Percentiles rank a stretch among this genome's conserved stretches.
phyloP scores from a whole-genome alignment of 176 grass and related monocot species.

The Puccinellia tenuiflora region DNA sequence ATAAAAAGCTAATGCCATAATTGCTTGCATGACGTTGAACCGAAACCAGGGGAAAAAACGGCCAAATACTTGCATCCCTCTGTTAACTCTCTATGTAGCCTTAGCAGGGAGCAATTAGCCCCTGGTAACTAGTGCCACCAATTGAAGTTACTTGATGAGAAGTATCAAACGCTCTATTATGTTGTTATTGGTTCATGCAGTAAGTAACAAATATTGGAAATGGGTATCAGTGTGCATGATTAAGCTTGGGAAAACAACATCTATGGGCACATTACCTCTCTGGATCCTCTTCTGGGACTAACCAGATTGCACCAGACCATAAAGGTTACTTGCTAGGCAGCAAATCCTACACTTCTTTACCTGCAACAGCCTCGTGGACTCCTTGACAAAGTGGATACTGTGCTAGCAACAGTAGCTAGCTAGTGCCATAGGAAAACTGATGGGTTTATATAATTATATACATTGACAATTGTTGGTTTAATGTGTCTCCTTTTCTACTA shows the following conservation, averaged over 20 bases:
- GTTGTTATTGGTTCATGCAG: not conserved
- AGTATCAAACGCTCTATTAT: not conserved
- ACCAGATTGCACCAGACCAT: not conserved
- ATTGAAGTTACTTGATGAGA: not conserved
- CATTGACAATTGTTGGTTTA: not conserved
- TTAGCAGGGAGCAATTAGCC: not conserved
- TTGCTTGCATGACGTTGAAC: not conserved
- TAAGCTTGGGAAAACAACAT: not conserved
- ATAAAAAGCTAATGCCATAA: not conserved
- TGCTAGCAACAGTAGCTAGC: not conserved
- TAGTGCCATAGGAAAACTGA: not conserved
- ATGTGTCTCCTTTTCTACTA: not conserved
- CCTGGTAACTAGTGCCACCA: not conserved
- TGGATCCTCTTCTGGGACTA: not conserved
- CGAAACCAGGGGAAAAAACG: not conserved
- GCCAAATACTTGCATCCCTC: not conserved
- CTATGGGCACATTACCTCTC: not conserved
- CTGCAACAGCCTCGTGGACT: not conserved
- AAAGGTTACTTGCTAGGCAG: constrained; percentile 1
- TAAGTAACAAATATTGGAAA: not conserved
- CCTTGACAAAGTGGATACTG: not conserved
- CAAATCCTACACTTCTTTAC: not conserved
- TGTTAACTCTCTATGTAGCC: not conserved
- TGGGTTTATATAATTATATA: not conserved
- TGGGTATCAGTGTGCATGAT: not conserved